Percentiles rank a stretch among this genome's conserved stretches.
phyloP scores from a whole-genome alignment of 768 basidiomycete species.

The Dictyophora rubrovolvata region DNA sequence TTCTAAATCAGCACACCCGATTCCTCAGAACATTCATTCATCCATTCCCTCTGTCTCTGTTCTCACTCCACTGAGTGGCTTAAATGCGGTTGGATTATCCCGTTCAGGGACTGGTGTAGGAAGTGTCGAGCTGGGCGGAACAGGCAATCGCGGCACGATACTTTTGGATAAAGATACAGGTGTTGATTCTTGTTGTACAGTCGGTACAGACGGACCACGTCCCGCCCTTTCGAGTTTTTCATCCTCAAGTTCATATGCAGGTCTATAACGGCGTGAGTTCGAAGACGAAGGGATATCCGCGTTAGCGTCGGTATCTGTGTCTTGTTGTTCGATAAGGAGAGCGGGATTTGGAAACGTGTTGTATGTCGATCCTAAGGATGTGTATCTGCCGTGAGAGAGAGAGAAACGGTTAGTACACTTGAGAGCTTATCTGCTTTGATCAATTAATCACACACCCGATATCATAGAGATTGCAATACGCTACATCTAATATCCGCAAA shows the following conservation, averaged over 20 bases:
- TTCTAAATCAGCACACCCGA: too few species aligned
- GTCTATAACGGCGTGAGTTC: conserved; percentile 38
- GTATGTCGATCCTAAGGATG: conserved; percentile 89
- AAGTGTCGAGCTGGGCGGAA: too few species aligned
- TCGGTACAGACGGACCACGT: conserved; percentile 27
- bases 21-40: too few species aligned
- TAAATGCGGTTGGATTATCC: too few species aligned
- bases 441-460: conserved; percentile 52
- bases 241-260: conserved; percentile 75
- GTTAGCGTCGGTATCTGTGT: background rate
- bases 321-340: conserved; percentile 27
- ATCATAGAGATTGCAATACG: conserved; percentile 86
- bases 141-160: too few species aligned
- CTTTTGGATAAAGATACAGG: too few species aligned
- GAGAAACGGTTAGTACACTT: background rate
- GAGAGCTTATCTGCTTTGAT: background rate
- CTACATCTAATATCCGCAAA: conserved; percentile 60
- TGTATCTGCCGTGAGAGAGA: conserved; percentile 52
- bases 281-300: conserved; percentile 3
- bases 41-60: too few species aligned
- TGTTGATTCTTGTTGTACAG: too few species aligned
- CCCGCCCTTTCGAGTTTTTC: conserved; percentile 66
- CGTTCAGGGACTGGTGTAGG: too few species aligned
- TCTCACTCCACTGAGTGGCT: too few species aligned
- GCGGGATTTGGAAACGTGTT: conserved; percentile 94